Evolutionary conservation across 2,329 filamentous ascomycete genomes (phyloP), one percentile per base, ranked within the genome.

Genomic region (Bipolaris sorokiniana): DNA sequence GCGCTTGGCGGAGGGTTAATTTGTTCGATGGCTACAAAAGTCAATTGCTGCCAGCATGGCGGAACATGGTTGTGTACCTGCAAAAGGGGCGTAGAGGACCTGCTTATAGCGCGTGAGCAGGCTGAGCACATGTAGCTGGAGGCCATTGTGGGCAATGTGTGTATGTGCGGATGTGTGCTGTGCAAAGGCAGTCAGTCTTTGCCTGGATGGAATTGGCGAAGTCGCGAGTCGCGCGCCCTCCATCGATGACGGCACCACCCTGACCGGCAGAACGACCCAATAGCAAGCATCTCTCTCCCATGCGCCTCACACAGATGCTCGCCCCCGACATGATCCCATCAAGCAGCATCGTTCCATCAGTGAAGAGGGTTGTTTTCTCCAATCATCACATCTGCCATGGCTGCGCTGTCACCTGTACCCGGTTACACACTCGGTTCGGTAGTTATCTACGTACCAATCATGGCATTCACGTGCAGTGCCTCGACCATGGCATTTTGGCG

Each of bases 111-210:
- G 51, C 63, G 61, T 2, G 68, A 69, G 63, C 76, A 78, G 57
- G 72, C 65, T 58, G 64, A 68, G 62, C 76, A 78, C 5, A 71
- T 74, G 64, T 71, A 76, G 54, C 59, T 69, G 47, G 72, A 70
- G 37, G 75, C 72, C 76, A 78, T 78, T 61, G 66, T 58, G 37
- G 59, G 28, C 31, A 56, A 38, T 58, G 52, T 48, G 46, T 31
- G 7, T 13, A 31, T 31, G 28, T 31, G 28, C 28, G 28, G 28
- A 3, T 31, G 10, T 31, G 28, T 31, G 28, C 10, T 31, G 52
- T 56, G 51, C 45, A 38, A 36, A 48, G 26, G 48, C 31, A 36
- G 51, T 41, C 34, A 38, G 51, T 41, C 23, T 56, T 37, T 59
- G 42, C 34, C 46, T 13, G 48, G 13, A 26, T 26, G 22, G 48